phyloP scores from a whole-genome alignment of 139 green algal genomes.

The Tetraselmis striata region DNA sequence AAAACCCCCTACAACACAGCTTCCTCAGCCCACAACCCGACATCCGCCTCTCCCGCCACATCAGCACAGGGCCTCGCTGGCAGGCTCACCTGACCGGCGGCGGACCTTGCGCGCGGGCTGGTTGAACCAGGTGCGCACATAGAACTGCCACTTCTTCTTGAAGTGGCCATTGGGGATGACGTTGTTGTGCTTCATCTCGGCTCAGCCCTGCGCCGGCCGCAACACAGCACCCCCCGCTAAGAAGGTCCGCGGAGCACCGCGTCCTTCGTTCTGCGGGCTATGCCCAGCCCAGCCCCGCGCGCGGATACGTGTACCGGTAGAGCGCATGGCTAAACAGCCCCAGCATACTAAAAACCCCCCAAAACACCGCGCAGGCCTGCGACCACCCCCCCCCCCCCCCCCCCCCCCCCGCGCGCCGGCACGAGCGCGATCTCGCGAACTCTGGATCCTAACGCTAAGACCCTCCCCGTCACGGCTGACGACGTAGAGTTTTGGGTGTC shows the following conservation, averaged over 20 bases:
- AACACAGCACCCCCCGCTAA: neutral
- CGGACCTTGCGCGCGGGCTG: slow-evolving; percentile 92
- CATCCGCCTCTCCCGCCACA: neutral
- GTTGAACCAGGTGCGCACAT: slow-evolving; percentile 98
- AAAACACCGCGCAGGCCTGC: neutral
- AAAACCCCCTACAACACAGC: neutral
- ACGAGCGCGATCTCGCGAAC: no score
- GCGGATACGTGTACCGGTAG: neutral
- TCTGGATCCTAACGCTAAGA: no score
- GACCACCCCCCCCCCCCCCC: no score
- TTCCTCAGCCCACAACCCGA: slow-evolving; percentile 5
- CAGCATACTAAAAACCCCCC: neutral
- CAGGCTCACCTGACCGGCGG: slow-evolving; percentile 58
- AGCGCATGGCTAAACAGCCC: neutral
- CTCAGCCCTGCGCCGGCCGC: neutral
- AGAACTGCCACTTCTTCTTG: slow-evolving; percentile 90
- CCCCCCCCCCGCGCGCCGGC: no score
- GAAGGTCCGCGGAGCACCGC: neutral
- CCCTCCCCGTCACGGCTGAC: no score
- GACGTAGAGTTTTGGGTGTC: no score
- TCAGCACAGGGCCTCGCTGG: neutral
- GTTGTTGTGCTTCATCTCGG: slow-evolving; percentile 83
- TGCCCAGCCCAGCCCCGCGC: neutral
- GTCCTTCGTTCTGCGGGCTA: neutral
- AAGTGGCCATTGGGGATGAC: slow-evolving; percentile 86